Percentiles rank a stretch among this genome's conserved stretches.
These are phyloP conservation scores for Claviceps paspali DNA, from an alignment of 2,329 filamentous ascomycete genomes.

Conservation along the genomic window DNA sequence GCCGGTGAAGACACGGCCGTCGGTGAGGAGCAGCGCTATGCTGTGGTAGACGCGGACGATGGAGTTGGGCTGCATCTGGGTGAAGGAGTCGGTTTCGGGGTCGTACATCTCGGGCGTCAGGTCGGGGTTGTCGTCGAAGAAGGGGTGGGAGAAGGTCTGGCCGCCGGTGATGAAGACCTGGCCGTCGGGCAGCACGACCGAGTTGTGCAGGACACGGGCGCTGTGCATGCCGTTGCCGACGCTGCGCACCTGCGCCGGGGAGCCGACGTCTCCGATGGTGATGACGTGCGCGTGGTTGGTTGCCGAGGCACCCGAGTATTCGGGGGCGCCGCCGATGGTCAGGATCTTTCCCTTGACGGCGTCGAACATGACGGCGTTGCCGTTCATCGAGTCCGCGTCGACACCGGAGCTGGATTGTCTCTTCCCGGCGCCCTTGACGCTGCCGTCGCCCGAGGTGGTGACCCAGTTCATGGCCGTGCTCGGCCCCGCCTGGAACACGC, in stretches of 20 bases:
- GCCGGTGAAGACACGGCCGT: slow-evolving; percentile 33
- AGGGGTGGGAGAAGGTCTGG: slow-evolving; percentile 25
- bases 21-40: slow-evolving; percentile 30
- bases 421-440: slow-evolving; percentile 23
- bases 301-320: slow-evolving; percentile 28
- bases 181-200: slow-evolving; percentile 33
- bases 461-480: slow-evolving; percentile 37
- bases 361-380: slow-evolving; percentile 42
- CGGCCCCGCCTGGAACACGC: slow-evolving; percentile 5
- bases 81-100: slow-evolving; percentile 25
- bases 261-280: slow-evolving; percentile 2
- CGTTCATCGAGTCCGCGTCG: slow-evolving; percentile 36
- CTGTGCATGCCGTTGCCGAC: slow-evolving; percentile 17
- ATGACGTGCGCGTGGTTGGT: slow-evolving; percentile 28
- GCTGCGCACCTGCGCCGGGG: slow-evolving; percentile 7
- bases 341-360: slow-evolving; percentile 42
- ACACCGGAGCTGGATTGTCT: slow-evolving; percentile 15
- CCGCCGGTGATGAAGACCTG: slow-evolving; percentile 32
- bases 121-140: slow-evolving; percentile 26
- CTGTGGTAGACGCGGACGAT: slow-evolving; percentile 35
- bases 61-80: slow-evolving; percentile 19
- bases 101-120: slow-evolving; percentile 31
- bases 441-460: slow-evolving; percentile 26
- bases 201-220: slow-evolving; percentile 27
- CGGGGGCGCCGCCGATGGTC: slow-evolving; percentile 31